phyloP scores from a whole-genome alignment of 1,139 yeast species.

The Nakaseomyces uthaithaninus region DNA sequence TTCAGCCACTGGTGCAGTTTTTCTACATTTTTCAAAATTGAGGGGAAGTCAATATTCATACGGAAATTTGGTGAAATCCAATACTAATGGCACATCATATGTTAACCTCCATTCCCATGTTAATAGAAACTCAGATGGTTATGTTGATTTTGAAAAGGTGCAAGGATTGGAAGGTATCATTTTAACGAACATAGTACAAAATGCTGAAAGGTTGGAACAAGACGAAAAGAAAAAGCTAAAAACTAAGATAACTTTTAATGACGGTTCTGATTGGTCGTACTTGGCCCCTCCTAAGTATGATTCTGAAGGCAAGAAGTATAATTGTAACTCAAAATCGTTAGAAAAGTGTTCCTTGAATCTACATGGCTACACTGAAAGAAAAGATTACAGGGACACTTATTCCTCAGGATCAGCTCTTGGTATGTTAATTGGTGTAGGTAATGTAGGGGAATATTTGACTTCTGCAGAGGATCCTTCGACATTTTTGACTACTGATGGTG shows the following conservation, averaged over 20 bases:
- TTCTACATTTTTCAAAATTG: conserved; percentile 74
- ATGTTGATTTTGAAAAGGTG: conserved; percentile 81
- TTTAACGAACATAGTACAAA: conserved; percentile 60
- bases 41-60: conserved; percentile 45
- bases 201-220: conserved; percentile 31
- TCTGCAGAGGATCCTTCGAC: conserved; percentile 53
- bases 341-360: conserved; percentile 69
- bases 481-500: conserved; percentile 79
- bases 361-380: conserved; percentile 87
- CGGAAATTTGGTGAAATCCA: conserved; percentile 83
- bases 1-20: conserved; percentile 63
- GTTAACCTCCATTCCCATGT: conserved; percentile 65
- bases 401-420: conserved; percentile 90
- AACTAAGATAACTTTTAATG: conserved; percentile 76
- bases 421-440: conserved; percentile 77
- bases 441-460: conserved; percentile 62
- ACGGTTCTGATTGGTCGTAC: conserved; percentile 82
- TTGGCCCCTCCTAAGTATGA: conserved; percentile 61
- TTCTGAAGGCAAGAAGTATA: conserved; percentile 49
- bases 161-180: conserved; percentile 86
- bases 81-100: conserved; percentile 92
- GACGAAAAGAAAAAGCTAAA: conserved; percentile 46
- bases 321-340: conserved; percentile 45
- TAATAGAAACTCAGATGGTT: conserved; percentile 66
- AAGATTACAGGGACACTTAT: conserved; percentile 73